Percentiles rank a stretch among this genome's conserved stretches.
Conservation (phyloP, 225 moss, liverwort and hornwort species). For the Physcomitrellopsis africana region DNA sequence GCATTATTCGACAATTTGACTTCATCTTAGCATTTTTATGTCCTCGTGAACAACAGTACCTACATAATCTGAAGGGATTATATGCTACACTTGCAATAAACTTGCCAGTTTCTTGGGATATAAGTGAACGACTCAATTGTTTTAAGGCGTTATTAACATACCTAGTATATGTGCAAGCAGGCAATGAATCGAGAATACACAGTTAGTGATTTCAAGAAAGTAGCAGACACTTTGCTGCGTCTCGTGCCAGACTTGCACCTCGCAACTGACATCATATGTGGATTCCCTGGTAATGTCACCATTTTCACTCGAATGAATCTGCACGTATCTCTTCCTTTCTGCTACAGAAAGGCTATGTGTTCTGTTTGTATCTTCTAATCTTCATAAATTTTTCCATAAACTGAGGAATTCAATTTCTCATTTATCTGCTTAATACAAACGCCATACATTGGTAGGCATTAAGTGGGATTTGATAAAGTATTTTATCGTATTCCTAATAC, state of each 20-base stretch:
- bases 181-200: slow-evolving; percentile 94
- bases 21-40: not conserved
- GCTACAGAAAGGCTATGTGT: not conserved
- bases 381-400: not conserved
- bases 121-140: slow-evolving; percentile 3
- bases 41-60: not conserved
- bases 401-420: not conserved
- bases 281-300: slow-evolving; percentile 67
- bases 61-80: no score
- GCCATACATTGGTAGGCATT: not conserved
- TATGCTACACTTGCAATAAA: not conserved
- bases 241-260: slow-evolving; percentile 88
- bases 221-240: slow-evolving; percentile 71
- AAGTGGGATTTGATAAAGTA: not conserved
- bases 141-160: not conserved
- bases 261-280: slow-evolving; percentile 96
- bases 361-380: not conserved
- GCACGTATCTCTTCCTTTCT: not conserved
- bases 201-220: slow-evolving; percentile 77
- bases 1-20: not conserved
- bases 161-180: slow-evolving; percentile 43
- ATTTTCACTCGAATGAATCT: not conserved
- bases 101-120: slow-evolving; percentile 6
- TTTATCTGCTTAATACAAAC: not conserved
- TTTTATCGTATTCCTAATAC: not conserved